A percentile compares a stretch with the other conserved stretches of the same genome.
Evolutionary conservation across 2,329 filamentous ascomycete genomes (phyloP).

Genomic region (Nemania serpens): DNA sequence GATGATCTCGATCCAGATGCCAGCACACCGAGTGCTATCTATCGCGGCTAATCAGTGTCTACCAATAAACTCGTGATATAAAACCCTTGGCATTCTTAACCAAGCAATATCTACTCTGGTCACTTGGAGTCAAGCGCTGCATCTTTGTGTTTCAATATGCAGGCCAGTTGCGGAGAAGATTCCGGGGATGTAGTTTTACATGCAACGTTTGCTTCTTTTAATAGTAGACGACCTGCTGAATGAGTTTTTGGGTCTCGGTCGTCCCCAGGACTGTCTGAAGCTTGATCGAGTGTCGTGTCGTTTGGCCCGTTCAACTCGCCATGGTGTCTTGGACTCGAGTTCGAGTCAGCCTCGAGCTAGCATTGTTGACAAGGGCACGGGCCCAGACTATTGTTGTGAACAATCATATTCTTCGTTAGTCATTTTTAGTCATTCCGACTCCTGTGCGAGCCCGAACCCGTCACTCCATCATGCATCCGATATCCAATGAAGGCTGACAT

Average conservation of each 20-base stretch:
- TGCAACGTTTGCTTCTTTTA: too few species aligned
- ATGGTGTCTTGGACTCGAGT: slow-evolving; percentile 30
- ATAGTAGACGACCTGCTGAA: slow-evolving; percentile 10
- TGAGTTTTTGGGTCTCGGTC: slow-evolving; percentile 11
- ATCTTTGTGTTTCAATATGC: slow-evolving; percentile 17
- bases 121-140: slow-evolving; percentile 23
- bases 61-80: slow-evolving; percentile 29
- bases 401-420: slow-evolving; percentile 37
- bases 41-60: slow-evolving; percentile 36
- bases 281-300: slow-evolving; percentile 17
- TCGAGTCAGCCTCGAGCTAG: slow-evolving; percentile 26
- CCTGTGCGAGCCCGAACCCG: neutral
- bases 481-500: slow-evolving; percentile 27
- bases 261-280: slow-evolving; percentile 11
- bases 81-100: slow-evolving; percentile 22
- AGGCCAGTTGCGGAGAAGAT: slow-evolving; percentile 18
- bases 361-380: slow-evolving; percentile 20
- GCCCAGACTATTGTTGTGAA: slow-evolving; percentile 38
- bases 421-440: slow-evolving; percentile 33
- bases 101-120: slow-evolving; percentile 22
- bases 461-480: neutral
- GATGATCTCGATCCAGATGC: slow-evolving; percentile 27
- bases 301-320: slow-evolving; percentile 19
- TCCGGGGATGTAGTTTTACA: too few species aligned
- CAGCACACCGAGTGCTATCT: slow-evolving; percentile 24